A percentile compares a stretch with the other conserved stretches of the same genome.
These are phyloP conservation scores for Suillus subalutaceus DNA, from an alignment of 768 basidiomycete genomes.

Conservation along the genomic window DNA sequence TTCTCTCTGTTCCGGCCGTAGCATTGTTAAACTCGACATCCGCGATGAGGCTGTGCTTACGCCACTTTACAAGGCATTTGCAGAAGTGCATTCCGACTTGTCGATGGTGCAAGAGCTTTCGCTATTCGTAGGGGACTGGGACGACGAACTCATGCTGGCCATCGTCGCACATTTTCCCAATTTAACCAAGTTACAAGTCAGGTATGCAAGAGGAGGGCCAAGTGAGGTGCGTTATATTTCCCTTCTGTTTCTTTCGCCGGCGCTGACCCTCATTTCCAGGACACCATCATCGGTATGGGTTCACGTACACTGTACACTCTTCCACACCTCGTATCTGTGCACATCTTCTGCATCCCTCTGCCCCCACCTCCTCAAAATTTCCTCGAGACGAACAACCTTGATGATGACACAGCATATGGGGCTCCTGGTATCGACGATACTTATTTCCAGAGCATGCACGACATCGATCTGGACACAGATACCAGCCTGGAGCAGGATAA, in stretches of 20 bases:
- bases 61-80: conserved; percentile 28
- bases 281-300: conserved; percentile 45
- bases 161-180: conserved; percentile 39
- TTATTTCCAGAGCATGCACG: conserved; percentile 7
- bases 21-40: conserved; percentile 24
- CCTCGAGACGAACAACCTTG: conserved; percentile 2
- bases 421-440: conserved; percentile 6
- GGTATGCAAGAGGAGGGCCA: conserved; percentile 40
- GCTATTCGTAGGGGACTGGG: conserved; percentile 45
- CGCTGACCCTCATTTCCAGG: conserved; percentile 22
- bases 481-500: background rate
- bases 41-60: conserved; percentile 24
- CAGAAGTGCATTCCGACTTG: background rate
- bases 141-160: conserved; percentile 48
- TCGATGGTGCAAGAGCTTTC: conserved; percentile 32
- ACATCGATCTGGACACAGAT: conserved; percentile 23
- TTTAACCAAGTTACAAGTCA: conserved; percentile 43
- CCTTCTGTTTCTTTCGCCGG: background rate
- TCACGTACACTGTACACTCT: conserved; percentile 44
- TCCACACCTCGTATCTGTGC: conserved; percentile 39
- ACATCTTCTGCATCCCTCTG: conserved; percentile 32
- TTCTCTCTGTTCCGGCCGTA: conserved; percentile 24
- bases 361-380: background rate
- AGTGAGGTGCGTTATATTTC: conserved; percentile 39
- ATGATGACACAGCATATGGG: conserved; percentile 8